Evolutionary conservation across 2,329 filamentous ascomycete species (phyloP), one percentile per base, ranked within the genome.

Genomic region (Epichloe bromicola): DNA sequence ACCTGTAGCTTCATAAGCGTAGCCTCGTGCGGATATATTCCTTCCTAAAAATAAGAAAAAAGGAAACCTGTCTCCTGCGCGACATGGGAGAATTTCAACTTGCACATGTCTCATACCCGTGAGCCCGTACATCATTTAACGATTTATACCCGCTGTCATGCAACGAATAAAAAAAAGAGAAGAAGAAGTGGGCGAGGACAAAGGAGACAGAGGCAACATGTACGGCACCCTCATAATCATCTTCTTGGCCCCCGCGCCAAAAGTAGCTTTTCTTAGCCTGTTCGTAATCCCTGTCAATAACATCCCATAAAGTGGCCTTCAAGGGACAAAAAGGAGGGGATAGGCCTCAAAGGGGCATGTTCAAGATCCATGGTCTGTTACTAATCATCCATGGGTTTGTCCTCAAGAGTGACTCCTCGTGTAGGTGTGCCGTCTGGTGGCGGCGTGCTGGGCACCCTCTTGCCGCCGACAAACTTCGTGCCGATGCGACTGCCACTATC

Each of bases 401-500:
- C 74, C 55, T 76, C 73, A 38, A 77, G 68, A 23, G 72, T 74
- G 30, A 77, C 70, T 23, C 73, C 73, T n/a, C 73, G 67, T 19
- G 60, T 55, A 12, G 57, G 62, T 43, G 57, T 37, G 34, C 37
- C 53, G 30, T 68, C 65, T 42, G 54, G 51, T n/a, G 65, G 62
- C 3, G 65, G 62, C 3, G 61, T 60, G 37, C 56, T 57, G 20
- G 65, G 54, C 36, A 68, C 58, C 41, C 76, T 67, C 53, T 73
- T 73, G 37, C 73, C 76, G 48, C 63, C 79, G 58, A 69, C 79
- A 55, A 82, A 69, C 40, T 65, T 66, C 46, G 63, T 57, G 0
- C 60, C 59, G 30, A 59, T 57, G 56, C 71, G 74, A 56, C 80
- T 74, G 44, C 75, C 74, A 55, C 82, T 86, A 62, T 83, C 81